phyloP scores from a whole-genome alignment of 768 basidiomycete species.

The Xanthoconium purpureum region DNA sequence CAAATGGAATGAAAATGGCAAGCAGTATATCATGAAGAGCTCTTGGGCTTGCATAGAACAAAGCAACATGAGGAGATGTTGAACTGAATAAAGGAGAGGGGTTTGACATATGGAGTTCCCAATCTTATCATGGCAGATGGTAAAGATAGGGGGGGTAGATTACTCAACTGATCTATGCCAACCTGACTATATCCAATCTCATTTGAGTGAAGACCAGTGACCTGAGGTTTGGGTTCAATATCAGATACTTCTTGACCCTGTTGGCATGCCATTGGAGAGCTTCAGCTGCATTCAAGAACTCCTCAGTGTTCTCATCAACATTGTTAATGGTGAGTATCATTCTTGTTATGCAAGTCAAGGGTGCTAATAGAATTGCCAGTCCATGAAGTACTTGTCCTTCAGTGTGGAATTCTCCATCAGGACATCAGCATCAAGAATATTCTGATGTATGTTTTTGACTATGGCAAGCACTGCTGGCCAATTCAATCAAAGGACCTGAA shows the following conservation, averaged over 20 bases:
- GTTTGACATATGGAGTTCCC: background rate
- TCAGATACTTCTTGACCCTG: background rate
- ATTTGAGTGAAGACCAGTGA: background rate
- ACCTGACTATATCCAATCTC: background rate
- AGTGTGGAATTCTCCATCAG: background rate
- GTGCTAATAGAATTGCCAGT: background rate
- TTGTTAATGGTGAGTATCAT: background rate
- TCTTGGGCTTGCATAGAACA: background rate
- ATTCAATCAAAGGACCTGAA: background rate
- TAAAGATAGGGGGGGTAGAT: background rate
- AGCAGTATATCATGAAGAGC: background rate
- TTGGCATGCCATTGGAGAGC: background rate
- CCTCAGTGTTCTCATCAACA: background rate
- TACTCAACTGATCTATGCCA: background rate
- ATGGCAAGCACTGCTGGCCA: background rate
- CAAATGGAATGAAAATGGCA: background rate
- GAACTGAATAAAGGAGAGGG: background rate
- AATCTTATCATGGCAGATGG: background rate
- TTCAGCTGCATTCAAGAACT: background rate
- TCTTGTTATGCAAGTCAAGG: background rate
- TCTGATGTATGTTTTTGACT: background rate
- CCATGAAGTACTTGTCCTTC: background rate
- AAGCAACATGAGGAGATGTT: background rate
- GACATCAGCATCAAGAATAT: background rate
- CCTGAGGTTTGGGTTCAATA: background rate